phyloP scores from a whole-genome alignment of 306 rosid species.

The Adenanthera pavonina region DNA sequence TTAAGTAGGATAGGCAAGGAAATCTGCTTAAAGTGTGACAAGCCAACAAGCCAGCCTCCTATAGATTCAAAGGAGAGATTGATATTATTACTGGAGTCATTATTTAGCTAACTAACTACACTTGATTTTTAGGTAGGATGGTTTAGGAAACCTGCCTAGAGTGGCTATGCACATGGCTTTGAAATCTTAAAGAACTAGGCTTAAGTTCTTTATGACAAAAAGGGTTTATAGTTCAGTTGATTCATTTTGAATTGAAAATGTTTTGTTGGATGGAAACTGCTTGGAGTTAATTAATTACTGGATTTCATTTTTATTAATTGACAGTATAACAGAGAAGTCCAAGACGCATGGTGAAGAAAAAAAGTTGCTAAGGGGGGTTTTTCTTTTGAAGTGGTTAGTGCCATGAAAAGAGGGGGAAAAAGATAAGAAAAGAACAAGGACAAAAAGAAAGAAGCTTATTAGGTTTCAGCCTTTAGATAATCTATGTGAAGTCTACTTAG shows the following conservation, averaged over 20 bases:
- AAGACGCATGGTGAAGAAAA: not conserved
- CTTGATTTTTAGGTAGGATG: constrained; percentile 7
- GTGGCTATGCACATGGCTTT: not conserved
- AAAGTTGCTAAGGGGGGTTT: not conserved
- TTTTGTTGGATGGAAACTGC: not conserved
- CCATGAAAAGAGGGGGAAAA: not conserved
- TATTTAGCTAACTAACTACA: not conserved
- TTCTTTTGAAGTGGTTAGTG: not conserved
- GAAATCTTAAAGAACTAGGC: not conserved
- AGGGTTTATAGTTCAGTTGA: not conserved
- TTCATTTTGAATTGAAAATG: not conserved
- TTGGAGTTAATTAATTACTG: not conserved
- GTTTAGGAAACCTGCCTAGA: constrained; percentile 3
- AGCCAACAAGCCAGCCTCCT: constrained; percentile 16
- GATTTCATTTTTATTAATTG: not conserved
- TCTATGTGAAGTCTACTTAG: not conserved
- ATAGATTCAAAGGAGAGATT: constrained; percentile 1
- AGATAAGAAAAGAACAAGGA: not conserved
- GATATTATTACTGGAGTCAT: not conserved
- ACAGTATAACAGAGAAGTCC: not conserved
- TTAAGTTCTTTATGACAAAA: not conserved
- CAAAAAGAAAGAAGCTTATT: not conserved
- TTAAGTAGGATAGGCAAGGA: not conserved
- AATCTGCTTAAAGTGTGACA: not conserved
- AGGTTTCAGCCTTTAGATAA: not conserved